These are phyloP conservation scores for Amborella trichopoda DNA, from an alignment of 164 flowering plant genomes.

Conservation along the genomic window DNA sequence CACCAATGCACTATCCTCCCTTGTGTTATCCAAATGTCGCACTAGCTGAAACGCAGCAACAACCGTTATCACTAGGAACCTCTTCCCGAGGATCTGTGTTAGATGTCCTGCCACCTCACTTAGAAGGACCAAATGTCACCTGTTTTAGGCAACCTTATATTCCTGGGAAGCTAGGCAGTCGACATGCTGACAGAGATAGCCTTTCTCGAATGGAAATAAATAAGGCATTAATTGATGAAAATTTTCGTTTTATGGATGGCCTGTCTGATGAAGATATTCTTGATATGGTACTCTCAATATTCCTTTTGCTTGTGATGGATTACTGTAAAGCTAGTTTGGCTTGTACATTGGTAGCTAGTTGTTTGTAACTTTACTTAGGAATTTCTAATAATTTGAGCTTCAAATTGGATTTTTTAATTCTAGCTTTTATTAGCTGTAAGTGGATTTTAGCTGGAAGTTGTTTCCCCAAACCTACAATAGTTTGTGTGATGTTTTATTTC, in stretches of 20 bases:
- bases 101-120: conserved; percentile 14
- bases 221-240: conserved; percentile 28
- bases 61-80: conserved; percentile 21
- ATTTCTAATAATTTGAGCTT: neutral
- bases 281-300: conserved; percentile 49
- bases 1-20: conserved; percentile 34
- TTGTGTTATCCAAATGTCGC: conserved; percentile 31
- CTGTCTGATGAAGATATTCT: conserved; percentile 78
- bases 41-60: conserved; percentile 28
- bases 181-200: conserved; percentile 13
- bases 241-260: conserved; percentile 30
- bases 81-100: conserved; percentile 11
- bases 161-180: conserved; percentile 13
- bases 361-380: neutral
- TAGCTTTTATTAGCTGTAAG: neutral
- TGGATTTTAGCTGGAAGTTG: neutral
- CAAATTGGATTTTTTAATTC: neutral
- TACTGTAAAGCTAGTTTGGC: neutral
- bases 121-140: conserved; percentile 16
- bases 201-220: conserved; percentile 22
- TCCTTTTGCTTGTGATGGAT: neutral
- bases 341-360: neutral
- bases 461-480: neutral
- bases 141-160: conserved; percentile 12
- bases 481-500: no score